Percentiles rank a stretch among this genome's conserved stretches.
Conservation (phyloP, 768 basidiomycete species). For the Kwoniella dendrophila region DNA sequence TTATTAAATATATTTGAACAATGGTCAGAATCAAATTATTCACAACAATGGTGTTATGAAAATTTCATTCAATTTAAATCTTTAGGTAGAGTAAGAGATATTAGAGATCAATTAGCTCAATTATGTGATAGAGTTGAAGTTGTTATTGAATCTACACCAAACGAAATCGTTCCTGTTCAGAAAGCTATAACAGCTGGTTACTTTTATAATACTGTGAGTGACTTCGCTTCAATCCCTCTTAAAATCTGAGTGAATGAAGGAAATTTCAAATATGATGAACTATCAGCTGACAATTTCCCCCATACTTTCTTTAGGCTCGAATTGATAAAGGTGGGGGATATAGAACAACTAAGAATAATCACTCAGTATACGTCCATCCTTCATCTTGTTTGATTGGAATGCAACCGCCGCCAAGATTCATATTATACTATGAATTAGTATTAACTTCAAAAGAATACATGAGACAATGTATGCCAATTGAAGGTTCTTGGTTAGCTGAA, state of each 20-base stretch:
- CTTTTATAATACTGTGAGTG: slow-evolving; percentile 90
- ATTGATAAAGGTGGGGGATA: slow-evolving; percentile 96
- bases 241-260: no score
- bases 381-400: slow-evolving; percentile 92
- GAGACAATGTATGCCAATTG: slow-evolving; percentile 97
- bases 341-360: slow-evolving; percentile 91
- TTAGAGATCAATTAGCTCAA: slow-evolving; percentile 85
- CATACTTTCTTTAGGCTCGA: slow-evolving; percentile 65
- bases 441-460: slow-evolving; percentile 98
- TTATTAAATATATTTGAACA: slow-evolving; percentile 97
- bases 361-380: slow-evolving; percentile 95
- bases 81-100: slow-evolving; percentile 88
- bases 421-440: slow-evolving; percentile 95
- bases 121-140: slow-evolving; percentile 97
- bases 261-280: no score
- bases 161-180: slow-evolving; percentile 90
- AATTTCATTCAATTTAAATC: slow-evolving; percentile 90
- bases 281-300: no score
- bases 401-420: slow-evolving; percentile 86
- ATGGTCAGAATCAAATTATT: slow-evolving; percentile 97
- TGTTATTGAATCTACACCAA: slow-evolving; percentile 80
- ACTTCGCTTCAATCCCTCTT: slow-evolving; percentile 21
- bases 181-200: slow-evolving; percentile 95
- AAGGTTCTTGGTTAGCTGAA: slow-evolving; percentile 90
- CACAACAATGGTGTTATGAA: slow-evolving; percentile 67